These are phyloP conservation scores for Boechera retrofracta DNA, from an alignment of 345 rosid species.

Conservation along the genomic window DNA sequence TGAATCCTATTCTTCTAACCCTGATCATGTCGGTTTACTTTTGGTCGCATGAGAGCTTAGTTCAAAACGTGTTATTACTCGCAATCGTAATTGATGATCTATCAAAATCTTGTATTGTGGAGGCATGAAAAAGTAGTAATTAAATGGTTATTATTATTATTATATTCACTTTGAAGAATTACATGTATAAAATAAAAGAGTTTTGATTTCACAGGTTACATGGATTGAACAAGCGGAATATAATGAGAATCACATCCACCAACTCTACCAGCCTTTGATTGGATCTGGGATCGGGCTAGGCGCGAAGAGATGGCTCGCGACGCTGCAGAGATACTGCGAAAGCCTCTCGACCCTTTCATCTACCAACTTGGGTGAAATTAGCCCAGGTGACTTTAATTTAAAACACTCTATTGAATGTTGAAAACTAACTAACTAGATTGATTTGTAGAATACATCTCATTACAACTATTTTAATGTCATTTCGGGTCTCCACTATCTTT, in stretches of 20 bases:
- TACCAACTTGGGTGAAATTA: constrained; percentile 32
- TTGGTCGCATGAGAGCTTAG: neutral
- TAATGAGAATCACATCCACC: constrained; percentile 50
- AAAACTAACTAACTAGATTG: neutral
- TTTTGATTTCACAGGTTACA: constrained; percentile 52
- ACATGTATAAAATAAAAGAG: neutral
- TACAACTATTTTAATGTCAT: neutral
- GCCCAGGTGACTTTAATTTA: constrained; percentile 44
- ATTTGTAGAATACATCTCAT: neutral
- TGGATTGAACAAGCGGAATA: constrained; percentile 71
- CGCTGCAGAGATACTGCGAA: constrained; percentile 56
- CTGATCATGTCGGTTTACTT: neutral
- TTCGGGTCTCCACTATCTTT: neutral
- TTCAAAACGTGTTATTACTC: neutral
- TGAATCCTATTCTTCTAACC: neutral
- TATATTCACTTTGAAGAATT: neutral
- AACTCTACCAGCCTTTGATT: constrained; percentile 42
- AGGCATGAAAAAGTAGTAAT: neutral
- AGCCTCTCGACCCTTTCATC: constrained; percentile 41
- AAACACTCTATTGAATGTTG: neutral
- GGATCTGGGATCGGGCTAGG: constrained; percentile 57
- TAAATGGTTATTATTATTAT: too few species aligned
- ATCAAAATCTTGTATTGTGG: neutral
- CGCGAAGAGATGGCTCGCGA: constrained; percentile 63
- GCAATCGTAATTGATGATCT: neutral